Evolutionary conservation across 2,329 filamentous ascomycete species (phyloP), one percentile per base, ranked within the genome.

Genomic region (Pestalotiopsis sp.): DNA sequence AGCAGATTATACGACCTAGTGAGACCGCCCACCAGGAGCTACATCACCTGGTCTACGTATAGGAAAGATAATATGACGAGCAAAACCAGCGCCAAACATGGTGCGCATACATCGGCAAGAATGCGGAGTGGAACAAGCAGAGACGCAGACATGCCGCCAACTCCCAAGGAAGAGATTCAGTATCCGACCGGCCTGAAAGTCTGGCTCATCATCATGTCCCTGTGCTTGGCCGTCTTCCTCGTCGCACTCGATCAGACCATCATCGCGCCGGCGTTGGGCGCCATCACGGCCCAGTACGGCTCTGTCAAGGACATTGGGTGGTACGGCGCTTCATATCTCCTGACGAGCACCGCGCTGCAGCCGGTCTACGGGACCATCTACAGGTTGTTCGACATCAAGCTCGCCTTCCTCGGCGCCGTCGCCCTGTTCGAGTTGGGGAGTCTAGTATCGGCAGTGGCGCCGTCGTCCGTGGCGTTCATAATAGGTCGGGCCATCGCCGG

Each of bases 231-330:
- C 57, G 70, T 73, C 31, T 76, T 77, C 41, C 45, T 77, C 1
- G 72, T 75, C 9, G 69, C 71, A 0, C 68, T 77, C 67, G 79
- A 81, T 70, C 75, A 75, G 72, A 79, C 79, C 6, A 82, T 82
- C 66, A 77, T 83, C 49, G 74, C 79, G 11, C 82, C 80, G 12
- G 79, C 80, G 4, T 76, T 81, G 56, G 80, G 79, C 2, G 74
- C 75, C 13, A 80, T 81, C 65, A 78, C 77, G 2, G 73, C 78
- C 69, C 74, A 78, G 23, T 77, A 82, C 70, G 75, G 80, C 25
- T 78, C 81, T 25, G 74, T 83, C 1, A 73, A 78, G 9, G 83
- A 85, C 66, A 79, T 85, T 27, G 83, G 82, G 57, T 85, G 83
- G 83, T 85, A 85, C 61, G 81, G 81, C 3, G 78, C 77, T 60